Percentiles rank a stretch among this genome's conserved stretches.
These are phyloP conservation scores for Lasiodiplodia gonubiensis DNA, from an alignment of 2,329 filamentous ascomycete genomes.

Conservation along the genomic window DNA sequence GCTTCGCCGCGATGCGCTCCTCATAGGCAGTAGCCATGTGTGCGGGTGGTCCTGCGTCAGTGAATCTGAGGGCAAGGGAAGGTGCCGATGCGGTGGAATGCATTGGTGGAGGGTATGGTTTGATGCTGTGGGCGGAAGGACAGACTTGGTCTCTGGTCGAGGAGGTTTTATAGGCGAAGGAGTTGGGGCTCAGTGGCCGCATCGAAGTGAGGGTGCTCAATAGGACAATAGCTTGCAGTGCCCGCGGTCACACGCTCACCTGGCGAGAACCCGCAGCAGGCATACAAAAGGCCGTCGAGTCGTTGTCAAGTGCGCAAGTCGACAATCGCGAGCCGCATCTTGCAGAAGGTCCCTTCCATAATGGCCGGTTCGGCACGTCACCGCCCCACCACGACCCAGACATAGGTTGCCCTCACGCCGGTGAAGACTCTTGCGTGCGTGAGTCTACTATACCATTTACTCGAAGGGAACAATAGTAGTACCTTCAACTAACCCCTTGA, in stretches of 20 bases:
- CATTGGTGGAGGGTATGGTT: neutral
- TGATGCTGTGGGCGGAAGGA: neutral
- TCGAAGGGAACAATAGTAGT: neutral
- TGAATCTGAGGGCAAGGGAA: neutral
- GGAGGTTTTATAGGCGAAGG: neutral
- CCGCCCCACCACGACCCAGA: constrained; percentile 9
- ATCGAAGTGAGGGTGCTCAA: neutral
- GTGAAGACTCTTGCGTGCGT: neutral
- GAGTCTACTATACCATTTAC: neutral
- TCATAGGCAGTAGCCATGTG: neutral
- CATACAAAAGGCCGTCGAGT: neutral
- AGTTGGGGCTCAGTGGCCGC: neutral
- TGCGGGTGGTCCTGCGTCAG: neutral
- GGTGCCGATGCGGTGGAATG: constrained; percentile 3
- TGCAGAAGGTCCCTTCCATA: neutral
- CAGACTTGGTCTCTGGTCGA: neutral
- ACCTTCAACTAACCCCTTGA: neutral
- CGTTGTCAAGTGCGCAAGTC: neutral
- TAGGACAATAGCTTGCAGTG: neutral
- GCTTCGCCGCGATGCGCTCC: constrained; percentile 8
- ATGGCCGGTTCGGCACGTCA: constrained; percentile 1
- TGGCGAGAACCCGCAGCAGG: neutral
- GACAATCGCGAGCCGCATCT: neutral
- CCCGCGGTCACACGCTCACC: neutral
- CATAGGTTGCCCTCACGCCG: neutral